Percentiles rank a stretch among this genome's conserved stretches.
These are phyloP conservation scores for Silene uniflora DNA, from an alignment of 148 eudicot species.

Conservation along the genomic window DNA sequence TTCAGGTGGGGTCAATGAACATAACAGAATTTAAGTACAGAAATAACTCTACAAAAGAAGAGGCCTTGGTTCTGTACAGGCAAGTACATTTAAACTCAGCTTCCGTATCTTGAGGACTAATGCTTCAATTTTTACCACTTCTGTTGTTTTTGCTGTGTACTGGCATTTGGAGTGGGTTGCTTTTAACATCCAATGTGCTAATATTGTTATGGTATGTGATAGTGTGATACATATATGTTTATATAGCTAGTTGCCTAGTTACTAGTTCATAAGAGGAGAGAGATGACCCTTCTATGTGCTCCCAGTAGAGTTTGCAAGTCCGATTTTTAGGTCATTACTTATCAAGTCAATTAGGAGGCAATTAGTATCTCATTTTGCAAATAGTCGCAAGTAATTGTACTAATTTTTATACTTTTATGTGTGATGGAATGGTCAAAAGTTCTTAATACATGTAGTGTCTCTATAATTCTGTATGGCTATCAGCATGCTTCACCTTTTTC, in stretches of 20 bases:
- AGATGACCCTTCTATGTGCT: background rate
- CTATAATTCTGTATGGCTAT: no score
- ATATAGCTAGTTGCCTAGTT: background rate
- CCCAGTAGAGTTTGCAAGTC: background rate
- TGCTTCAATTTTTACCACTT: background rate
- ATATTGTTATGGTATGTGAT: background rate
- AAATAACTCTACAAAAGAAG: constrained; percentile 49
- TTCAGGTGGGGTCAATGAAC: constrained; percentile 92
- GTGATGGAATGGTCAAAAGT: background rate
- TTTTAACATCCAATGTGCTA: background rate
- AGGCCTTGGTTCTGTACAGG: constrained; percentile 88
- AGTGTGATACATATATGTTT: background rate
- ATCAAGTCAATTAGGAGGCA: background rate
- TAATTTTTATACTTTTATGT: no score
- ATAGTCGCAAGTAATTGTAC: background rate
- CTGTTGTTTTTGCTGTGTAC: background rate
- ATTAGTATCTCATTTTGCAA: background rate
- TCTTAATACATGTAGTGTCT: no score
- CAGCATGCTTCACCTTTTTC: background rate
- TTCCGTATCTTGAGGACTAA: constrained; percentile 1
- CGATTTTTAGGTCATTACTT: background rate
- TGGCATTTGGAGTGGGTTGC: background rate
- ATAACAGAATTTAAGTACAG: constrained; percentile 92
- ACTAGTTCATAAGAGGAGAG: background rate
- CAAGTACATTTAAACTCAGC: constrained; percentile 18